Evolutionary conservation across 768 basidiomycete species (phyloP), one percentile per base, ranked within the genome.

Genomic region (Saitozyma sp.): DNA sequence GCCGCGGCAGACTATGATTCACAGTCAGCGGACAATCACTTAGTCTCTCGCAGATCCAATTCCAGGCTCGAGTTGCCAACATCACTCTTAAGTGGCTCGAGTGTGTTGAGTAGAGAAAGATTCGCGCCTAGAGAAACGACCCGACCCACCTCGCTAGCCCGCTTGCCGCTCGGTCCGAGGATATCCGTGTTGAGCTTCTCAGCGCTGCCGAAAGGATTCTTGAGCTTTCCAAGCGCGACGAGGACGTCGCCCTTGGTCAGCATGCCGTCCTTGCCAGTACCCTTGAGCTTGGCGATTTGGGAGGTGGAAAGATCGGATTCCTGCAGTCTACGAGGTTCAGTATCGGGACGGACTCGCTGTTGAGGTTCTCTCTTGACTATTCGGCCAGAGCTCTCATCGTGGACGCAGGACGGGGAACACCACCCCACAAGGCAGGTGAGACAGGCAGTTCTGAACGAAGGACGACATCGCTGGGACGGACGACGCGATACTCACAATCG

Each of bases 171-270:
- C 7, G 74, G 64, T 10, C 74, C 76, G 65, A 73, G 62, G 50
- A 63, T 50, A 46, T 72, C 74, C 57, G 60, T 50, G 17, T 56
- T 63, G 48, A 79, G 42, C 64, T 77, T 76, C 64, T 74, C 75
- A n/a, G 75, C 75, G 16, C 63, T 68, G 3, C 78, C 79, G 54
- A 68, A 78, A 13, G 74, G 67, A 41, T 71, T 79, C 60, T 70
- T 65, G 17, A 92, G 89, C 79, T 88, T 87, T 17, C 95, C 95
- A 6, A 96, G 83, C 80, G 86, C 87, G 3, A 91, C 82, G 38
- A 99, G 84, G 1, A 98, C 88, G 75, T 99, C 95, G 10, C 96
- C 96, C 79, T 97, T 97, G 53, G 94, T 98, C 63, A 98, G 79
- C 89, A 93, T 94, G 13, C 96, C 95, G 43, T 90, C 85, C 56